phyloP scores from a whole-genome alignment of 2,329 filamentous ascomycete species.

The Alternaria triticimaculans region DNA sequence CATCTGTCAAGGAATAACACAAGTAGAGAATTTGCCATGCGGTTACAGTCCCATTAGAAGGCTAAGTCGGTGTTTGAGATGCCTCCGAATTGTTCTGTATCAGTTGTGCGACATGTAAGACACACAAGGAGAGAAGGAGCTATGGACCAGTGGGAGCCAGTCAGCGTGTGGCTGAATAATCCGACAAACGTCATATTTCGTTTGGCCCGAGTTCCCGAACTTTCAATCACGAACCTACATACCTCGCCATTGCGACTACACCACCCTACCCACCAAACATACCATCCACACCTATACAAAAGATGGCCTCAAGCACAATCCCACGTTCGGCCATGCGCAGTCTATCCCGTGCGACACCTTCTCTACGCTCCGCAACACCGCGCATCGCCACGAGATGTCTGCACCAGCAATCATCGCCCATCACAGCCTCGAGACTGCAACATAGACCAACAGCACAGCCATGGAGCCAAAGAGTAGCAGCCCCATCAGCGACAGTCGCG shows the following conservation, averaged over 20 bases:
- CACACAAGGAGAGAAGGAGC: background rate
- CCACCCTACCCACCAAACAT: background rate
- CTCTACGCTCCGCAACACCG: conserved; percentile 28
- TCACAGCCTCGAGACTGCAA: conserved; percentile 39
- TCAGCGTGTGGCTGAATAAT: conserved; percentile 13
- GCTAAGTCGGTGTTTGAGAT: background rate
- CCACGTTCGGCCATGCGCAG: conserved; percentile 39
- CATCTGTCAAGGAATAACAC: background rate
- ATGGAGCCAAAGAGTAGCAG: conserved; percentile 27
- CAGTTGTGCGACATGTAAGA: background rate
- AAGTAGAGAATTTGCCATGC: background rate
- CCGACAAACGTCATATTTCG: conserved; percentile 29
- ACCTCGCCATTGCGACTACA: conserved; percentile 21
- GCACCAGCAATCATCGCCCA: conserved; percentile 42
- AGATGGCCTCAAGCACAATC: conserved; percentile 38
- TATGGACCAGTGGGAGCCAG: conserved; percentile 2
- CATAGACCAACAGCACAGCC: conserved; percentile 38
- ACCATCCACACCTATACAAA: background rate
- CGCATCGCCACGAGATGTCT: conserved; percentile 44
- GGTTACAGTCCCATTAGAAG: background rate
- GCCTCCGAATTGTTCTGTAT: background rate
- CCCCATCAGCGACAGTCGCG: conserved; percentile 19
- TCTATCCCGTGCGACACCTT: conserved; percentile 32
- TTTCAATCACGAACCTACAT: conserved; percentile 11
- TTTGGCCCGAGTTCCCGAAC: conserved; percentile 18